Evolutionary conservation across 1,284 basidiomycete species (phyloP), one percentile per base, ranked within the genome.

Genomic region (Trichosporon asahii): DNA sequence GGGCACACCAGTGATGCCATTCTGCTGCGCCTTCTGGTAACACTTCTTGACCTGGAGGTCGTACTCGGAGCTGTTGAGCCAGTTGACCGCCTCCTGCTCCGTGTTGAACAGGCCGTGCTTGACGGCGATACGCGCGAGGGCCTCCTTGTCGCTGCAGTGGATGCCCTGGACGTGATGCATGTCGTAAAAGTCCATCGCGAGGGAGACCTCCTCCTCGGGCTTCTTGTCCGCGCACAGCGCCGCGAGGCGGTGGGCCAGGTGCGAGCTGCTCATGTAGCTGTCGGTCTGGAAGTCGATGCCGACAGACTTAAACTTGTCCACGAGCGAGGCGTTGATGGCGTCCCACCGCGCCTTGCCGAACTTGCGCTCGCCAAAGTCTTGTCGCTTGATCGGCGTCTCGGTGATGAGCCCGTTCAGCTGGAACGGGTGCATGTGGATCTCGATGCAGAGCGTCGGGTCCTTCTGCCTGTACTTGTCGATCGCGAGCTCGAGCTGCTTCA

Each of bases 1-100:
- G 3, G 85, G 85, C 0, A 86, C 85, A n/a, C 84, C 85, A 0
- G 79, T 80, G 60, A 86, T 83, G 5, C 85, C 84, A 55, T 80
- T 70, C 21, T 71, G 69, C 64, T 78, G 75, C 14, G 82, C 82
- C 0, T 67, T 68, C 33, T 67, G 66, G 74, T 82, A 83, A 7
- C 73, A 76, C 70, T 77, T 75, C 67, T 76, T 77, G 14, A 83
- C 80, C 68, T 82, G 78, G 37, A 72, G 68, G 70, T 81, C 78
- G 57, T 71, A 79, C 27, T 75, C 77, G n/a, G 75, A 65, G n/a
- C 73, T 70, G 12, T 77, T 71, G 37, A 84, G 72, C 75, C 78
- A 84, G 8, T 72, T 70, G 18, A 66, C n/a, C 15, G 77, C 81
- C 66, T 77, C 76, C 8, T 75, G 69, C 25, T 75, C 68, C 7